A percentile compares a stretch with the other conserved stretches of the same genome.
Conservation (phyloP, 2,329 filamentous ascomycete genomes). For the Scedosporium dehoogii region DNA sequence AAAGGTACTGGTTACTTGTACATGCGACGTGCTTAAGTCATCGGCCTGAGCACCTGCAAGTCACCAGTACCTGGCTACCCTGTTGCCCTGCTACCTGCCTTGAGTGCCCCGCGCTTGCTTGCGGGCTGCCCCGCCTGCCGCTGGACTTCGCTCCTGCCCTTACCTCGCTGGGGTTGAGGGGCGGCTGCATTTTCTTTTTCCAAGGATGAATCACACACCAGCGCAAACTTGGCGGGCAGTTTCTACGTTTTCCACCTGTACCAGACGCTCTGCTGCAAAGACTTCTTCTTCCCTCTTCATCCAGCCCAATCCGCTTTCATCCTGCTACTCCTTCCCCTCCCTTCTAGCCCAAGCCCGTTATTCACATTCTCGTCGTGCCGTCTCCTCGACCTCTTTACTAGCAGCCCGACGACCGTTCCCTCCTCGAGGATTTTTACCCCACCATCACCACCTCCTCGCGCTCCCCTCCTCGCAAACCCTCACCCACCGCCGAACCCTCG, state of each 20-base stretch:
- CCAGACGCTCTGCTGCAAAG: background rate
- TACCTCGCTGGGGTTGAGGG: too few relatives aligned
- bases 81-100: too few relatives aligned
- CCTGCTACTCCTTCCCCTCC: background rate
- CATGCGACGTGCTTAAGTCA: background rate
- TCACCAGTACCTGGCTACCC: background rate
- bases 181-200: too few relatives aligned
- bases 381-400: background rate
- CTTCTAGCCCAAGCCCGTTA: background rate
- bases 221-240: background rate
- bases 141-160: background rate
- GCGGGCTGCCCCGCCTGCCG: background rate
- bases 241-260: background rate
- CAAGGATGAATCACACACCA: background rate
- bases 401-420: background rate
- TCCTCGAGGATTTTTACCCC: background rate
- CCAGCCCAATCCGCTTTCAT: background rate
- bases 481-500: slow-evolving; percentile 3
- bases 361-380: background rate
- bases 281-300: background rate
- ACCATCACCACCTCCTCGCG: background rate
- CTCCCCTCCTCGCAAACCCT: background rate
- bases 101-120: background rate
- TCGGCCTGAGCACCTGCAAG: background rate
- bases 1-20: background rate